phyloP scores from a whole-genome alignment of 441 rosid genomes.

The Euphorbia neoarborescens region DNA sequence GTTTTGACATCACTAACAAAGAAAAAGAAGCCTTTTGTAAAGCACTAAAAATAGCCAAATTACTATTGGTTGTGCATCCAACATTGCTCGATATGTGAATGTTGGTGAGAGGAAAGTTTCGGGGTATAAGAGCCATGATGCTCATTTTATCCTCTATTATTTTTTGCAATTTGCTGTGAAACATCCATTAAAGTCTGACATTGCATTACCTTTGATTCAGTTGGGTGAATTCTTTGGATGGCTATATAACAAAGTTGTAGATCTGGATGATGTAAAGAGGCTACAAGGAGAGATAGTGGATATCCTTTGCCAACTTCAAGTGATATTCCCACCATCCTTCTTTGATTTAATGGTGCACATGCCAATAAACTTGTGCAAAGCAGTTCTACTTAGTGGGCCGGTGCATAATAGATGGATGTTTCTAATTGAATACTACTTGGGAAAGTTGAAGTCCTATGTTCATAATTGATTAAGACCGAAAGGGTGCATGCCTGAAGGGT shows the following conservation, averaged over 20 bases:
- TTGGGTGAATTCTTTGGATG: neutral
- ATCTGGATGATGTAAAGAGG: no score
- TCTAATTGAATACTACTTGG: no score
- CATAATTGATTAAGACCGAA: no score
- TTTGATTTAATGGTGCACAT: neutral
- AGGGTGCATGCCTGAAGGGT: no score
- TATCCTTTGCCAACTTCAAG: neutral
- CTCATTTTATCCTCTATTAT: neutral
- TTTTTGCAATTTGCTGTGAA: no score
- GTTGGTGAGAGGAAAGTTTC: no score
- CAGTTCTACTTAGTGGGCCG: neutral
- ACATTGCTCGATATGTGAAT: neutral
- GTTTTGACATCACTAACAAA: no score
- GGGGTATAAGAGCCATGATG: no score
- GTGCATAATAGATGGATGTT: neutral
- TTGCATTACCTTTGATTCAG: no score
- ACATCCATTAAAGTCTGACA: no score
- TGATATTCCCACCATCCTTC: neutral
- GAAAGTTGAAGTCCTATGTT: no score
- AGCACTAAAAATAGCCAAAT: neutral
- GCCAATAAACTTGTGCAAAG: neutral
- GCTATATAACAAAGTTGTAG: neutral
- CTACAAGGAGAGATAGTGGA: neutral
- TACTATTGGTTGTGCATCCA: neutral
- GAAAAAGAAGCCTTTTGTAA: no score